phyloP scores from a whole-genome alignment of 2,329 filamentous ascomycete genomes.

The Xylariomycetidae sp. region DNA sequence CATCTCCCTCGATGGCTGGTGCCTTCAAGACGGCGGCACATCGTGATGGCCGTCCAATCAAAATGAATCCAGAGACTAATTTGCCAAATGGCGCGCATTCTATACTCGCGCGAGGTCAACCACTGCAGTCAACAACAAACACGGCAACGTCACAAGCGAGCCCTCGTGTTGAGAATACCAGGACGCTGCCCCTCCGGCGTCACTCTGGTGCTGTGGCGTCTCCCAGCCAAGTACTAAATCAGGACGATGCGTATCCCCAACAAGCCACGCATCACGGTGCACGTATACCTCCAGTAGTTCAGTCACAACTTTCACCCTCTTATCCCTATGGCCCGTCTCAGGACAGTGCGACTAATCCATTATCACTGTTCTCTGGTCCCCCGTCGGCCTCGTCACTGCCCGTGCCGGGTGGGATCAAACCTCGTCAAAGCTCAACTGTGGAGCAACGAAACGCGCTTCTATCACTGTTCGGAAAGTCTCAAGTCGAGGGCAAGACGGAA shows the following conservation, averaged over 20 bases:
- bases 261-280: slow-evolving; percentile 1
- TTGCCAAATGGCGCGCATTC: slow-evolving; percentile 35
- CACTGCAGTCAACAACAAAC: too few species aligned
- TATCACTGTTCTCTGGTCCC: slow-evolving; percentile 21
- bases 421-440: slow-evolving; percentile 30
- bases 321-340: slow-evolving; percentile 19
- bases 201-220: slow-evolving; percentile 14
- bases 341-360: slow-evolving; percentile 16
- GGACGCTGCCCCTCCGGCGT: slow-evolving; percentile 13
- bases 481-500: slow-evolving; percentile 22
- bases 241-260: slow-evolving; percentile 15
- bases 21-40: slow-evolving; percentile 21
- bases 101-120: slow-evolving; percentile 32
- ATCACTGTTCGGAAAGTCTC: slow-evolving; percentile 57
- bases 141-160: slow-evolving; percentile 14
- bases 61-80: slow-evolving; percentile 32
- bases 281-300: too few species aligned
- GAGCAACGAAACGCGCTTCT: slow-evolving; percentile 47
- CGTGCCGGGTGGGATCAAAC: slow-evolving; percentile 22
- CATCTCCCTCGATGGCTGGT: slow-evolving; percentile 19
- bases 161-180: slow-evolving; percentile 9
- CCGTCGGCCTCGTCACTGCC: slow-evolving; percentile 24
- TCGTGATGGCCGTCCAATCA: slow-evolving; percentile 26
- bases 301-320: slow-evolving; percentile 10
- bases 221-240: slow-evolving; percentile 3